phyloP scores from a whole-genome alignment of 164 flowering plant genomes.

The Annona squamosa region DNA sequence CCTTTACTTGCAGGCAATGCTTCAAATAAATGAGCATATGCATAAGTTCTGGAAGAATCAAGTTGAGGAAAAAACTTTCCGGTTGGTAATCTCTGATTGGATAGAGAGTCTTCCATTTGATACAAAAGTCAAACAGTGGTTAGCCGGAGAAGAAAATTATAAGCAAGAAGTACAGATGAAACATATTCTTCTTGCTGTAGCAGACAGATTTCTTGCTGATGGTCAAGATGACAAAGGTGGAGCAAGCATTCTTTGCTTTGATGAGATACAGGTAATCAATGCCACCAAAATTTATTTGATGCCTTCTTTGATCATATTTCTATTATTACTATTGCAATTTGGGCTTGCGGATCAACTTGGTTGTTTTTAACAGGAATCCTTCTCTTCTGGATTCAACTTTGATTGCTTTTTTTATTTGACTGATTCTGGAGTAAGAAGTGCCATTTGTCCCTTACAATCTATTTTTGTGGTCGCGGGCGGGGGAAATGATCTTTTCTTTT shows the following conservation, averaged over 20 bases:
- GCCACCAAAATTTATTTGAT: background rate
- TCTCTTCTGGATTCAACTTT: background rate
- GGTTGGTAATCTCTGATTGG: slow-evolving; percentile 70
- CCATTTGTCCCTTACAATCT: no score
- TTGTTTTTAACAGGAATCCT: background rate
- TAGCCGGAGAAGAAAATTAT: slow-evolving; percentile 80
- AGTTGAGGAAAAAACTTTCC: slow-evolving; percentile 51
- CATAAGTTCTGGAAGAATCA: slow-evolving; percentile 83
- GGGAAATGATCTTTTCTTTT: no score
- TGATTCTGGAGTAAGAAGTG: no score
- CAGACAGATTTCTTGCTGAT: slow-evolving; percentile 82
- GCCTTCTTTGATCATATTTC: background rate
- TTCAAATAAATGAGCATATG: slow-evolving; percentile 82
- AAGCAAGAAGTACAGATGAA: slow-evolving; percentile 70
- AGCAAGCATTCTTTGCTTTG: slow-evolving; percentile 93
- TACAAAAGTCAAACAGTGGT: slow-evolving; percentile 82
- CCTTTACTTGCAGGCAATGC: slow-evolving; percentile 73
- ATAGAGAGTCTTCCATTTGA: slow-evolving; percentile 84
- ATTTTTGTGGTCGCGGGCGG: no score
- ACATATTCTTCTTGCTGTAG: slow-evolving; percentile 95
- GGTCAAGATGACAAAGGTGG: slow-evolving; percentile 47
- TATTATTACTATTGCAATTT: background rate
- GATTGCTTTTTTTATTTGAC: no score
- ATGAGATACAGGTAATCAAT: slow-evolving; percentile 82
- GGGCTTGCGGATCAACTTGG: background rate